Evolutionary conservation across 306 rosid genomes (phyloP), one percentile per base, ranked within the genome.

Genomic region (Lotus japonicus): DNA sequence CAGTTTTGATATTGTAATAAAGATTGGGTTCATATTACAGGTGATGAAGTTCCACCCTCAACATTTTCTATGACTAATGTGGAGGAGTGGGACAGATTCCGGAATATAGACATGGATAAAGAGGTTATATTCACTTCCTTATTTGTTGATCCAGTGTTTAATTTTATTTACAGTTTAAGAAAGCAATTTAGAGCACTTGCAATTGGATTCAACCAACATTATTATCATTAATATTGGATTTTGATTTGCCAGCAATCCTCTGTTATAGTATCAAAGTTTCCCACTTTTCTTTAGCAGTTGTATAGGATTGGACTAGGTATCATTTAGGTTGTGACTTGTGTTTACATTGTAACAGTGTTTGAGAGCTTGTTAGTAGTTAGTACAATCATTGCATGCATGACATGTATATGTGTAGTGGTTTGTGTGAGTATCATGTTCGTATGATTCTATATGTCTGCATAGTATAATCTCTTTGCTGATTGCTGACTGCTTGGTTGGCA

Each of bases 31-130:
- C 38, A 42, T 83, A 80, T 71, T 77, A 52, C 83, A 94, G 98
- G 98, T 54, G 90, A 90, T 17, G 92, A 86, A 41, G 95, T 85
- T 65, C 96, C 89, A 4, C 88, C 86, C 28, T 90, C 99, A 39
- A 73, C 89, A 61, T 94, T 90, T 84, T 80, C 75, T 82, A 80
- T 82, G 99, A 74, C 96, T 62, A 82, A 86, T 79, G 86, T 62
- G 65, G 95, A 58, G 77, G 90, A 86, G 72, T 94, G 97, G 96
- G 99, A 94, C 78, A 79, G 84, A 57, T 88, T 94, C 79, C 85
- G 99, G 89, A 94, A 79, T 82, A 90, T 90, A 56, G 99, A 94
- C 92, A 94, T 90, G 99, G 99, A 94, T 66, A 83, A 80, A 82
- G 96, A 90, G 96, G 98, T 94, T 70, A 76, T 56, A 60, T 59